These are phyloP conservation scores for Phytophthora boehmeriae DNA, from an alignment of 352 stramenopile species.

Conservation along the genomic window DNA sequence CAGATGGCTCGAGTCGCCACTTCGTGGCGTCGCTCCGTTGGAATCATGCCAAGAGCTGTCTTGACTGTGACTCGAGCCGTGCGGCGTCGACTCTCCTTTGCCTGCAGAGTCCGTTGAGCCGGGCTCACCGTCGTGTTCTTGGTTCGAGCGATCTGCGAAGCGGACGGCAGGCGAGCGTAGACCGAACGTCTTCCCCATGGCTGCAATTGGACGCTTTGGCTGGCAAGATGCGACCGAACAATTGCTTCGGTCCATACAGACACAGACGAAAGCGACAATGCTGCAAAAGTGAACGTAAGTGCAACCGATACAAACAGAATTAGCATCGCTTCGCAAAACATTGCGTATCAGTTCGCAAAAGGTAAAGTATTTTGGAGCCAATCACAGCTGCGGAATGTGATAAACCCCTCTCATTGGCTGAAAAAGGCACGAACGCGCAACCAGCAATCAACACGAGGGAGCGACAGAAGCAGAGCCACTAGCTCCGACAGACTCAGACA, in stretches of 20 bases:
- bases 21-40: conserved; percentile 11
- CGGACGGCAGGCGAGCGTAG: conserved; percentile 6
- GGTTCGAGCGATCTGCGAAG: conserved; percentile 19
- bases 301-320: too few species aligned
- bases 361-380: not conserved
- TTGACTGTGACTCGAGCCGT: conserved; percentile 11
- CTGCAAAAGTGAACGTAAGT: not conserved
- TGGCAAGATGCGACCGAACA: conserved; percentile 7
- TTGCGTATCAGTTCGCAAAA: too few species aligned
- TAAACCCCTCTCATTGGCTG: not conserved
- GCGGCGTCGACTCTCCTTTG: conserved; percentile 11
- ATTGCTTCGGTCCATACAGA: not conserved
- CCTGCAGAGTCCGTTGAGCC: conserved; percentile 3
- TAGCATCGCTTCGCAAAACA: too few species aligned
- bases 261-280: not conserved
- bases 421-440: not conserved
- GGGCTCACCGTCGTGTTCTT: conserved; percentile 14
- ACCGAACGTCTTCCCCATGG: conserved; percentile 18
- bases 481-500: conserved; percentile 2
- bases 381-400: too few species aligned
- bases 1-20: not conserved
- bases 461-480: not conserved
- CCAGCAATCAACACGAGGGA: not conserved
- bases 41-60: conserved; percentile 1
- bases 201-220: conserved; percentile 4